These are phyloP conservation scores for Lachnellula cervina DNA, from an alignment of 2,329 filamentous ascomycete species.

Conservation along the genomic window DNA sequence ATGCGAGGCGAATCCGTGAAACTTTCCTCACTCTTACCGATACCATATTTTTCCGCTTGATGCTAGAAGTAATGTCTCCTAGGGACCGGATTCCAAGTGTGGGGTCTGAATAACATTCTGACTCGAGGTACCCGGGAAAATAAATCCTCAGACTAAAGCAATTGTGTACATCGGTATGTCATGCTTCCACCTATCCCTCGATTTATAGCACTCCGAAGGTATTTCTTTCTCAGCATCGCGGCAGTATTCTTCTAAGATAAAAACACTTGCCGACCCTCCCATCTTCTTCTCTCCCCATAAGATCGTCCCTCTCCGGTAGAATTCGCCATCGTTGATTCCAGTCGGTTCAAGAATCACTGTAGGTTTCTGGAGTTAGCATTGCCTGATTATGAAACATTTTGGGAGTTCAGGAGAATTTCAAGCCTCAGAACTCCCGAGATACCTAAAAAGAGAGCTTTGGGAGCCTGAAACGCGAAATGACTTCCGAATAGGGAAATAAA, in stretches of 20 bases:
- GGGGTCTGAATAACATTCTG: too few species aligned
- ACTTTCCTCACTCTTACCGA: too few species aligned
- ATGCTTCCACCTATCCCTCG: background rate
- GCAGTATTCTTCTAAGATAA: background rate
- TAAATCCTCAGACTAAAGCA: conserved; percentile 1
- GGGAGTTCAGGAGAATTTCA: background rate
- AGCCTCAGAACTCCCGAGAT: too few species aligned
- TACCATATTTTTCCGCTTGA: too few species aligned
- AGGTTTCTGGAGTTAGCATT: background rate
- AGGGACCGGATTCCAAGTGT: too few species aligned
- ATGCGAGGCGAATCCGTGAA: too few species aligned
- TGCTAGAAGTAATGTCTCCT: too few species aligned
- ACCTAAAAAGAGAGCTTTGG: too few species aligned
- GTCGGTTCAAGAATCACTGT: conserved; percentile 2
- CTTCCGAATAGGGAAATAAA: too few species aligned
- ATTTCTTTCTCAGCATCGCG: background rate
- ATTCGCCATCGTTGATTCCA: background rate
- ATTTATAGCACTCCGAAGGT: background rate
- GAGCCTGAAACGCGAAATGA: too few species aligned
- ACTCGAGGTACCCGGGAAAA: background rate
- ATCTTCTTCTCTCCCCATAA: background rate
- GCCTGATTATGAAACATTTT: background rate
- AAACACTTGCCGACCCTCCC: background rate
- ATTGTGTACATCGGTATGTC: conserved; percentile 2
- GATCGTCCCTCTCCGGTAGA: background rate